phyloP scores from a whole-genome alignment of 2,329 filamentous ascomycete genomes.

The Huntiella bhutanensis region DNA sequence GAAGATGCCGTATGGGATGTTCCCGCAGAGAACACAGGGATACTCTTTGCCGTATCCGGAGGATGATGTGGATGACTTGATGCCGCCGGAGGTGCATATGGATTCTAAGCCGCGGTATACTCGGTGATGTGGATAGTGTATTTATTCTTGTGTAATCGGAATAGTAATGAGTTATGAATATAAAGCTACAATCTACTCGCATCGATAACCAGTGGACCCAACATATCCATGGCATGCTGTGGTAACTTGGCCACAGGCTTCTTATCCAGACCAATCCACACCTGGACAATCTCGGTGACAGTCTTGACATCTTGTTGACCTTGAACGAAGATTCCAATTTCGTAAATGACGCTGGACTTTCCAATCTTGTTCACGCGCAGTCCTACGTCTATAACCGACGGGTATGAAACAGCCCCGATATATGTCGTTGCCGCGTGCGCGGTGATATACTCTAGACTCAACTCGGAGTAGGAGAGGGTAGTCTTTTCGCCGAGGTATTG shows the following conservation, averaged over 20 bases:
- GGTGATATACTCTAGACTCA: conserved; percentile 69
- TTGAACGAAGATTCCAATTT: conserved; percentile 68
- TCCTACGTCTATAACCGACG: conserved; percentile 62
- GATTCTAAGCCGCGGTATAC: conserved; percentile 62
- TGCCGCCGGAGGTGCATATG: conserved; percentile 71
- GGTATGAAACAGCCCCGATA: conserved; percentile 64
- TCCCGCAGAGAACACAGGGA: conserved; percentile 8
- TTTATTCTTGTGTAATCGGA: too few species aligned
- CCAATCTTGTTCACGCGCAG: conserved; percentile 70
- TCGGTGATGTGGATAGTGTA: conserved; percentile 17
- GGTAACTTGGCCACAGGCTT: conserved; percentile 27
- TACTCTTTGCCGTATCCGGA: conserved; percentile 55
- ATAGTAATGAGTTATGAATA: too few species aligned
- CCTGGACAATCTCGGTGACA: conserved; percentile 72
- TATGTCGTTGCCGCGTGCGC: conserved; percentile 76
- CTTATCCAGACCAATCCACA: conserved; percentile 63
- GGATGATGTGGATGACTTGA: conserved; percentile 43
- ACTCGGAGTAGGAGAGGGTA: conserved; percentile 1
- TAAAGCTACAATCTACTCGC: too few species aligned
- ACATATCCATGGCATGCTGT: too few species aligned
- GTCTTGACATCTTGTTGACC: conserved; percentile 58
- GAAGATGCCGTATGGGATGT: conserved; percentile 47
- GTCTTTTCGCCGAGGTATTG: not conserved
- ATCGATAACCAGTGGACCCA: too few species aligned
- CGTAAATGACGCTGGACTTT: conserved; percentile 73